Conservation (phyloP, 768 basidiomycete genomes). For the Suillus discolor region DNA sequence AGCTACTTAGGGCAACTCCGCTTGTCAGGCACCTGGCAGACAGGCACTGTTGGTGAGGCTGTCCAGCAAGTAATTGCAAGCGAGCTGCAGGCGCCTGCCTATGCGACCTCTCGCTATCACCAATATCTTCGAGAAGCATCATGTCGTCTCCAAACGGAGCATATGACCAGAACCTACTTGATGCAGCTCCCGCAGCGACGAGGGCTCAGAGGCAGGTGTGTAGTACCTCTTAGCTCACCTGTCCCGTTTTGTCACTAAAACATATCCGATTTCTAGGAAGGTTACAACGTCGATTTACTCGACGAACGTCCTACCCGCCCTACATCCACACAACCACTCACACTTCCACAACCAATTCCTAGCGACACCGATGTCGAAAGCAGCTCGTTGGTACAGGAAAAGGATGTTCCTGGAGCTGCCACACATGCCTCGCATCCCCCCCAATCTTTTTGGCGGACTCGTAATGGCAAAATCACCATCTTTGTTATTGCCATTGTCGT, state of each 20-base stretch:
- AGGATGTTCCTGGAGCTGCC: slow-evolving; percentile 7
- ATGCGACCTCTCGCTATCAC: slow-evolving; percentile 9
- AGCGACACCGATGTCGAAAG: slow-evolving; percentile 14
- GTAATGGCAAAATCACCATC: slow-evolving; percentile 44
- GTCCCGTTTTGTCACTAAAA: not conserved
- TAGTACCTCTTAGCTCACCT: slow-evolving; percentile 14
- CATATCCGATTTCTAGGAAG: slow-evolving; percentile 40
- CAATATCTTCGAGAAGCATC: slow-evolving; percentile 3
- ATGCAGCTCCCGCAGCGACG: slow-evolving; percentile 43
- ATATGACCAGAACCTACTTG: slow-evolving; percentile 44
- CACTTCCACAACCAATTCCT: slow-evolving; percentile 17
- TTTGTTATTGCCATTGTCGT: slow-evolving; percentile 41
- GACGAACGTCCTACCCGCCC: slow-evolving; percentile 25
- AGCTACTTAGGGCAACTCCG: not conserved
- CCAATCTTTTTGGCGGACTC: slow-evolving; percentile 52
- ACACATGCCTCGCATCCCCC: slow-evolving; percentile 7
- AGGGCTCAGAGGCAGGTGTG: slow-evolving; percentile 45
- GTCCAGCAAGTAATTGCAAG: slow-evolving; percentile 20
- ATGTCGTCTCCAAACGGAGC: slow-evolving; percentile 26
- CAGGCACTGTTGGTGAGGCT: slow-evolving; percentile 27
- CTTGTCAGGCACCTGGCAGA: not conserved
- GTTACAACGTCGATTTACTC: slow-evolving; percentile 54
- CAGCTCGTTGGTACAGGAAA: slow-evolving; percentile 14
- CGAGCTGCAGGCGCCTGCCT: slow-evolving; percentile 21
- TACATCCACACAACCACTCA: slow-evolving; percentile 20